phyloP scores from a whole-genome alignment of 164 flowering plant species.

The Nymphaea colorata region DNA sequence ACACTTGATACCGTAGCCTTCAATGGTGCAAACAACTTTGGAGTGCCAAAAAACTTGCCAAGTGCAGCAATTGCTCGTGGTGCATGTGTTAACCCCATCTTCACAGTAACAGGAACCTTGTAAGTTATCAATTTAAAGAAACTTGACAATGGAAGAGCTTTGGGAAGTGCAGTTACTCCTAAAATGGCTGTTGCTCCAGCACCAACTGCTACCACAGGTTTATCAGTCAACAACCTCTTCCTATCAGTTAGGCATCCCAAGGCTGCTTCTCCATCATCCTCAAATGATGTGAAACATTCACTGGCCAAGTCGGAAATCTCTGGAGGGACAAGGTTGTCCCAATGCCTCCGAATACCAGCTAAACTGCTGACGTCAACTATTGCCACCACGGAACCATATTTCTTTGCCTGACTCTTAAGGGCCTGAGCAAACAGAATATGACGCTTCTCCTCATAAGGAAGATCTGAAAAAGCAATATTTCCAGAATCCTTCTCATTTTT shows the following conservation, averaged over 20 bases:
- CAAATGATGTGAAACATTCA: slow-evolving; percentile 28
- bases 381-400: slow-evolving; percentile 63
- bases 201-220: slow-evolving; percentile 83
- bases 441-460: slow-evolving; percentile 16
- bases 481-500: slow-evolving; percentile 9
- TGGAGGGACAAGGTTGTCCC: slow-evolving; percentile 52
- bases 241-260: slow-evolving; percentile 6
- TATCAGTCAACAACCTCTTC: slow-evolving; percentile 30
- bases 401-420: slow-evolving; percentile 49
- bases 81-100: slow-evolving; percentile 44
- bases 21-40: slow-evolving; percentile 31
- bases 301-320: slow-evolving; percentile 49
- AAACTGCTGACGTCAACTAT: slow-evolving; percentile 68
- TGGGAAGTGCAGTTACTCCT: slow-evolving; percentile 73
- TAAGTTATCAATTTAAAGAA: slow-evolving; percentile 44
- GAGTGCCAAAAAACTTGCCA: slow-evolving; percentile 42
- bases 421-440: slow-evolving; percentile 65
- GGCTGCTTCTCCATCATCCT: slow-evolving; percentile 17
- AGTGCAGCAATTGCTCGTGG: slow-evolving; percentile 46
- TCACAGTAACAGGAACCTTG: slow-evolving; percentile 54
- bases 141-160: slow-evolving; percentile 57
- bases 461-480: slow-evolving; percentile 36
- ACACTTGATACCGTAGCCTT: too few relatives aligned
- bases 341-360: slow-evolving; percentile 69
- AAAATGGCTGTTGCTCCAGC: slow-evolving; percentile 83